Evolutionary conservation across 106 monocot species (phyloP).

Genomic region (Apostasia ramifera): DNA sequence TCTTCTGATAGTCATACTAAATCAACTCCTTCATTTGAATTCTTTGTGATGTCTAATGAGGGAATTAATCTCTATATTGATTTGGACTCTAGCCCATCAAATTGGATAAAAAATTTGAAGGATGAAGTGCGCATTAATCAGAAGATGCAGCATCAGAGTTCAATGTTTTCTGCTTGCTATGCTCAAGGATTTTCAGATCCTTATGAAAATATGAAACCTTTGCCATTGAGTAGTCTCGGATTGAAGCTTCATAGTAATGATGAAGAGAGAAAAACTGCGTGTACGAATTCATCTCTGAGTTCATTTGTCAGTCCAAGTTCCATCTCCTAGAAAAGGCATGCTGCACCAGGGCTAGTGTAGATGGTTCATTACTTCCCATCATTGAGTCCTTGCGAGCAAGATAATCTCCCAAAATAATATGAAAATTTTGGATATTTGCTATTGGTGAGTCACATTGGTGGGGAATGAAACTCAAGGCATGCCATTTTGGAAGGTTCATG

Average conservation of each 20-base stretch:
- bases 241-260: not conserved
- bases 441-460: not conserved
- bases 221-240: not conserved
- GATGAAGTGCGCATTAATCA: slow-evolving; percentile 34
- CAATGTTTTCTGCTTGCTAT: not conserved
- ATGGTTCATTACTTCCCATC: not conserved
- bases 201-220: not conserved
- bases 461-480: not conserved
- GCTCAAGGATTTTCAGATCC: not conserved
- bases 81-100: slow-evolving; percentile 48
- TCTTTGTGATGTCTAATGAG: slow-evolving; percentile 67
- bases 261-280: not conserved
- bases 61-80: slow-evolving; percentile 77
- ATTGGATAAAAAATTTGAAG: slow-evolving; percentile 71
- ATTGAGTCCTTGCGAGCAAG: not conserved
- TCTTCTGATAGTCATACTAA: slow-evolving; percentile 15
- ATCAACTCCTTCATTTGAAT: slow-evolving; percentile 50
- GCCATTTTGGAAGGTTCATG: not conserved
- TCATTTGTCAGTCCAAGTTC: slow-evolving; percentile 6
- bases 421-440: not conserved
- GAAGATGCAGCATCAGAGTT: slow-evolving; percentile 10
- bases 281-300: not conserved
- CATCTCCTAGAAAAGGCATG: not conserved
- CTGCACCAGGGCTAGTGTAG: not conserved
- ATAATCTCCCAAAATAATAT: not conserved